These are phyloP conservation scores for Mycena leptocephala DNA, from an alignment of 768 basidiomycete genomes.

Conservation along the genomic window DNA sequence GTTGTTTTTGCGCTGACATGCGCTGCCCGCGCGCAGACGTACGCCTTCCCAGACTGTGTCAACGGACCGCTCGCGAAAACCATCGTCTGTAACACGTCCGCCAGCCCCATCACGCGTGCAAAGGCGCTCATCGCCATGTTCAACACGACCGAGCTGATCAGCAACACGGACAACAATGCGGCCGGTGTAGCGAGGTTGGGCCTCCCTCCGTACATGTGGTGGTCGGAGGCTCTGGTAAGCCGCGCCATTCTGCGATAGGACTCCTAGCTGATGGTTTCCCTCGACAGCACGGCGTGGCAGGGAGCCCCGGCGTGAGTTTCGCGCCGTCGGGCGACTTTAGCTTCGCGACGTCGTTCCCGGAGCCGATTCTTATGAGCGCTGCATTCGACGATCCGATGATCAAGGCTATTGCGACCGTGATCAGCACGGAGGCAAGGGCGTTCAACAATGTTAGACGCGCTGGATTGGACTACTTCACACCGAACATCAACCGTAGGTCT, in stretches of 20 bases:
- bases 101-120: conserved; percentile 63
- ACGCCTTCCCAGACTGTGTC: conserved; percentile 66
- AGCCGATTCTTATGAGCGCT: conserved; percentile 69
- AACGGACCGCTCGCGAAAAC: conserved; percentile 62
- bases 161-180: conserved; percentile 65
- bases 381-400: conserved; percentile 71
- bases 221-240: conserved; percentile 72
- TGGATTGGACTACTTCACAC: conserved; percentile 72
- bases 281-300: conserved; percentile 68
- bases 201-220: conserved; percentile 74
- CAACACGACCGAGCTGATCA: conserved; percentile 66
- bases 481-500: conserved; percentile 61
- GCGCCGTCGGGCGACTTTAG: conserved; percentile 67
- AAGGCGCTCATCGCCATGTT: conserved; percentile 65
- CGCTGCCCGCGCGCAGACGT: conserved; percentile 39
- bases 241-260: neutral
- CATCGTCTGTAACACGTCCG: conserved; percentile 63
- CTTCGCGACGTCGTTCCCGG: conserved; percentile 73
- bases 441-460: conserved; percentile 68
- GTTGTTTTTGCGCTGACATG: neutral
- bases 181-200: conserved; percentile 71
- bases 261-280: neutral
- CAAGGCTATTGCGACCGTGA: conserved; percentile 62
- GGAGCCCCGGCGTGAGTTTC: conserved; percentile 68
- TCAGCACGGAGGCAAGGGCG: conserved; percentile 72